These are phyloP conservation scores for Neofusicoccum umdonicola DNA, from an alignment of 2,329 filamentous ascomycete genomes.

Conservation along the genomic window DNA sequence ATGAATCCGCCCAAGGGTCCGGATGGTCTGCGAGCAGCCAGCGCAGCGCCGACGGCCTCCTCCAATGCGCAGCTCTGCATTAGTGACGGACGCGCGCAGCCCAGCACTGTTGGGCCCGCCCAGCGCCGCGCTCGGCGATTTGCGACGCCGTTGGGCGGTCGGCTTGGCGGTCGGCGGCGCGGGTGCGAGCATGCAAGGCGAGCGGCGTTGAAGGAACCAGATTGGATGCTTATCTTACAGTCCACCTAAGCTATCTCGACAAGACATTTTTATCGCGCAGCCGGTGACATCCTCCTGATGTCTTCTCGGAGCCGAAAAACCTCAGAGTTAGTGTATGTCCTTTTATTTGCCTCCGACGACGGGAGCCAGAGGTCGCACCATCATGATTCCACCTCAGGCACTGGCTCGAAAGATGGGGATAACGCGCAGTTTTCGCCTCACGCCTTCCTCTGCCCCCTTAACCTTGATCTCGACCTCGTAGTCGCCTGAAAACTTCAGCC, in stretches of 20 bases:
- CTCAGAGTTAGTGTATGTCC: conserved; percentile 1
- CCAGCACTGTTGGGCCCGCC: too few species aligned
- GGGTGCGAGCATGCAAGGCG: not conserved
- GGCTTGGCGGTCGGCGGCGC: not conserved
- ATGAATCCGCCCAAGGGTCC: not conserved
- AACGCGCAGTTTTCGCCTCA: conserved; percentile 1
- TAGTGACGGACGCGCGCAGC: not conserved
- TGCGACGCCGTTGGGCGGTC: not conserved
- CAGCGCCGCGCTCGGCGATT: not conserved
- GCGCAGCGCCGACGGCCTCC: not conserved
- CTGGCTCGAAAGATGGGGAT: not conserved
- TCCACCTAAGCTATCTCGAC: not conserved
- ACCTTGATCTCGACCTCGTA: conserved; percentile 53
- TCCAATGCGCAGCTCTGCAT: not conserved
- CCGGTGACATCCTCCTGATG: not conserved
- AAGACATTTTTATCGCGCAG: conserved; percentile 2
- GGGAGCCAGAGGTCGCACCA: not conserved
- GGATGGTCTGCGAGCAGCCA: too few species aligned
- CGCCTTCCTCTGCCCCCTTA: conserved; percentile 36
- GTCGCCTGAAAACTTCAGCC: conserved; percentile 53
- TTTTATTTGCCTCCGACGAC: not conserved
- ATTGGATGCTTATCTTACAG: not conserved
- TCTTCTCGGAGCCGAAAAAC: not conserved
- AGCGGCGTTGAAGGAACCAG: not conserved
- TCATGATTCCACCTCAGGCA: conserved; percentile 12